Base-by-base conservation (phyloP, 2,329 filamentous ascomycete species). In the Trichoderma guizhouense region DNA sequence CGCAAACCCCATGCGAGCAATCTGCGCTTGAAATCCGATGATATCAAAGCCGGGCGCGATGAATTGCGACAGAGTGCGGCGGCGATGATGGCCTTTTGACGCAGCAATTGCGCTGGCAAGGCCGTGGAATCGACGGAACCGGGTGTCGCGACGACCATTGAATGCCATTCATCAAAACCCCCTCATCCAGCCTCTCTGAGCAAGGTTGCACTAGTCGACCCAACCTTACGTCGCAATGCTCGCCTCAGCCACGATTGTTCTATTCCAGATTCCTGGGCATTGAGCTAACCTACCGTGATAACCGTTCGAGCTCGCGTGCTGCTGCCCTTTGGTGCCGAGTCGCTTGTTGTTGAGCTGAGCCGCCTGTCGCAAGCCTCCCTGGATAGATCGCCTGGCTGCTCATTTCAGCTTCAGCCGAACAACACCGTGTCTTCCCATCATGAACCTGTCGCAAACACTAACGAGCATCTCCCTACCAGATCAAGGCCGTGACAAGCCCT, bases 141-240 rank as follows among this genome's bases (percentile, higher is more conserved):
- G 24, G 21, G 21, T 18, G 14, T 57, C 26, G 39, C 43, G 7
- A 43, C 28, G 12, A 30, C 30, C 18, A 8, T 9, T 34, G 62
- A 65, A 65, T 65, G 43, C 28, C 24, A 51, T 30, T 63, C 11
- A 39, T 64, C 39, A 43, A 43, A 43, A 43, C 61, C 39, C 36
- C 65, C 55, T 60, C 55, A 60, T 58, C 65, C 55, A 47, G 65
- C 65, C 65, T 60, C 64, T 67, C 65, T 60, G 36, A 39, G 26
- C 65, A 60, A 68, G 26, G 36, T 47, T 47, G 36, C 65, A 68
- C 65, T 60, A 68, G 65, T 21, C 26, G 39, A 43, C 53, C 65
- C 21, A 60, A 30, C 53, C 24, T 58, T 47, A 55, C 65, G 55
- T 68, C 39, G 65, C 55, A 43, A 68, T 68, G 3, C 51, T 55